Evolutionary conservation across 192 early-diverging fungal species (phyloP).

Genomic region (Umbelopsis sp.): DNA sequence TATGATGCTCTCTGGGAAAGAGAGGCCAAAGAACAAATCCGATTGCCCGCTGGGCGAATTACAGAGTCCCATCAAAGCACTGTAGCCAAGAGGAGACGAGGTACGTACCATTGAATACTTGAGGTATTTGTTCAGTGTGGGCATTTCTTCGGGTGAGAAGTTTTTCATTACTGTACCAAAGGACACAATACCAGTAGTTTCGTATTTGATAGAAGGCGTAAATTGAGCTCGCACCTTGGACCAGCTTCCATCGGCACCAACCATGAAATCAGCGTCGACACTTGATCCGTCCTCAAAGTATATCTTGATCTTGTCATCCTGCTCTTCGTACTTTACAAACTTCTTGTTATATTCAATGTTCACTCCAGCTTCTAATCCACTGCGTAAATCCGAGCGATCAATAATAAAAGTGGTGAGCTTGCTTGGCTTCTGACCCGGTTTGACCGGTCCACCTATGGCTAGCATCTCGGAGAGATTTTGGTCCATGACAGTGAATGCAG

Average conservation of each 20-base stretch:
- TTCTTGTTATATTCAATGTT: conserved; percentile 18
- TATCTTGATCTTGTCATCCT: conserved; percentile 12
- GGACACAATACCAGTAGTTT: neutral
- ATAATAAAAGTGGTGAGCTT: conserved; percentile 6
- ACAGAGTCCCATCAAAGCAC: conserved; percentile 3
- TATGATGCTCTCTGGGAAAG: conserved; percentile 1
- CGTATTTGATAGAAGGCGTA: conserved; percentile 17
- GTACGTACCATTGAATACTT: conserved; percentile 20
- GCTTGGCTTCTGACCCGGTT: neutral
- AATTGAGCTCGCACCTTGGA: conserved; percentile 17
- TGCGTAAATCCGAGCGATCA: conserved; percentile 15
- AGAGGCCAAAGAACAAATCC: conserved; percentile 10
- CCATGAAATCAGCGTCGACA: conserved; percentile 21
- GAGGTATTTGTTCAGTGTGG: conserved; percentile 1
- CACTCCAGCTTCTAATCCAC: neutral
- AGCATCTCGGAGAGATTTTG: neutral
- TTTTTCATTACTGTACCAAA: conserved; percentile 4
- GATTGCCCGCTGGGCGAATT: neutral
- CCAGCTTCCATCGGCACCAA: conserved; percentile 29
- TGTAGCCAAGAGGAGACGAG: neutral
- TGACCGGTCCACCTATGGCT: neutral
- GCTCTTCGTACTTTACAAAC: conserved; percentile 23
- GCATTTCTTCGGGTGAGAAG: neutral
- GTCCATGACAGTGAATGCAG: conserved; percentile 5
- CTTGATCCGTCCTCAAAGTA: conserved; percentile 24